Evolutionary conservation across 2,329 filamentous ascomycete genomes (phyloP).

Genomic region (Colletotrichum spaethianum): DNA sequence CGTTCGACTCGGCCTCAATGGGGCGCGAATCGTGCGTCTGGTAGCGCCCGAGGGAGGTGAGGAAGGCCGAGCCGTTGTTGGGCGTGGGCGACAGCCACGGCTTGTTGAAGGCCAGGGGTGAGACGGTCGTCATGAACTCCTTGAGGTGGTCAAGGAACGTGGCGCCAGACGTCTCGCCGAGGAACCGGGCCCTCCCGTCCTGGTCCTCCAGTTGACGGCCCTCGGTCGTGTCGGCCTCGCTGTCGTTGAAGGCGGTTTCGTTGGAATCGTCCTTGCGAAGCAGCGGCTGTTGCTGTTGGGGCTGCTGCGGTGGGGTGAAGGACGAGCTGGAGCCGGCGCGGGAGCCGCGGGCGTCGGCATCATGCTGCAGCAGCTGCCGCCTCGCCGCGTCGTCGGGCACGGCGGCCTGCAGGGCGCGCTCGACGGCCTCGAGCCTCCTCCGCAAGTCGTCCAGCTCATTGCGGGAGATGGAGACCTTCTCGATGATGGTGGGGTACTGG

Average conservation of each 20-base stretch:
- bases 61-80: conserved; percentile 50
- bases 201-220: conserved; percentile 61
- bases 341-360: conserved; percentile 41
- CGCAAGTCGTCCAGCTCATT: conserved; percentile 59
- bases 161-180: conserved; percentile 65
- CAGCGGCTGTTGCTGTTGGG: conserved; percentile 9
- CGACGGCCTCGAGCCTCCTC: conserved; percentile 56
- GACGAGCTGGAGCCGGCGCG: conserved; percentile 37
- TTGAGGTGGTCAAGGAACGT: conserved; percentile 66
- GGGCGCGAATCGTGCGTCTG: conserved; percentile 63
- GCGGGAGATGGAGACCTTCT: conserved; percentile 60
- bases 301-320: conserved; percentile 44
- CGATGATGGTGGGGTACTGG: conserved; percentile 60
- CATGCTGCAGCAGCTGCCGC: conserved; percentile 50
- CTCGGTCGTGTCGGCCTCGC: conserved; percentile 46
- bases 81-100: conserved; percentile 37
- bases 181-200: conserved; percentile 60
- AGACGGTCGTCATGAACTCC: conserved; percentile 59
- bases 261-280: conserved; percentile 1
- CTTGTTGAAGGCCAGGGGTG: conserved; percentile 51
- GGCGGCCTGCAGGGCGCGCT: conserved; percentile 55
- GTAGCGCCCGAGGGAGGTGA: conserved; percentile 60
- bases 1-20: conserved; percentile 51
- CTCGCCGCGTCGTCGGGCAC: conserved; percentile 54
- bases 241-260: conserved; percentile 32